phyloP scores from a whole-genome alignment of 2,329 filamentous ascomycete genomes.

The Chaetomiaceae sp. region DNA sequence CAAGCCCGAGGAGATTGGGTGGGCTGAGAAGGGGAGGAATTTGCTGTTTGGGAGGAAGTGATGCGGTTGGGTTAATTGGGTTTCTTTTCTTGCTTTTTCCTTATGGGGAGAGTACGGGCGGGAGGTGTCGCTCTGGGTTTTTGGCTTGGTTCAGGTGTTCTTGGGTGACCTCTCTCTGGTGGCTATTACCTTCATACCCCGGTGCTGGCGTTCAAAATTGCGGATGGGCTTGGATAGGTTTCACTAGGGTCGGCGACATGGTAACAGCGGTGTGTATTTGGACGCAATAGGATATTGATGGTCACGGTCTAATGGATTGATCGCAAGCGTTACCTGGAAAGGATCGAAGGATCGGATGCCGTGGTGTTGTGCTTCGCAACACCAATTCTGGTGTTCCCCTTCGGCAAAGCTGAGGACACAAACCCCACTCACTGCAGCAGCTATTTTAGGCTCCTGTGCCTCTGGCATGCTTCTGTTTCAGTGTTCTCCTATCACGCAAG shows the following conservation, averaged over 20 bases:
- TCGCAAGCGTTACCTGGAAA: no score
- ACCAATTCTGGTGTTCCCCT: no score
- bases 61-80: not conserved
- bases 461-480: no score
- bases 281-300: not conserved
- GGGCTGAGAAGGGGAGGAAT: slow-evolving; percentile 28
- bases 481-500: no score
- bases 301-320: no score
- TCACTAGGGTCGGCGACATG: not conserved
- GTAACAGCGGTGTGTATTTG: not conserved
- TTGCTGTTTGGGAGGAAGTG: slow-evolving; percentile 27
- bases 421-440: no score
- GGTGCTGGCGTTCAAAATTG: slow-evolving; percentile 7
- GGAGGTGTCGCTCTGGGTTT: not conserved
- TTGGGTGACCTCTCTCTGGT: not conserved
- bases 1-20: slow-evolving; percentile 15
- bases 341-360: no score
- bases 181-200: slow-evolving; percentile 3
- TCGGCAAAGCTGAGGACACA: no score
- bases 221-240: not conserved
- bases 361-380: no score
- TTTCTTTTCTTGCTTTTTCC: not conserved
- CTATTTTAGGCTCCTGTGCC: no score
- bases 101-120: no score
- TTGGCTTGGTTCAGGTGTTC: not conserved